Base-by-base conservation (phyloP, 1,139 yeast species). In the Zygoascus meyerae region DNA sequence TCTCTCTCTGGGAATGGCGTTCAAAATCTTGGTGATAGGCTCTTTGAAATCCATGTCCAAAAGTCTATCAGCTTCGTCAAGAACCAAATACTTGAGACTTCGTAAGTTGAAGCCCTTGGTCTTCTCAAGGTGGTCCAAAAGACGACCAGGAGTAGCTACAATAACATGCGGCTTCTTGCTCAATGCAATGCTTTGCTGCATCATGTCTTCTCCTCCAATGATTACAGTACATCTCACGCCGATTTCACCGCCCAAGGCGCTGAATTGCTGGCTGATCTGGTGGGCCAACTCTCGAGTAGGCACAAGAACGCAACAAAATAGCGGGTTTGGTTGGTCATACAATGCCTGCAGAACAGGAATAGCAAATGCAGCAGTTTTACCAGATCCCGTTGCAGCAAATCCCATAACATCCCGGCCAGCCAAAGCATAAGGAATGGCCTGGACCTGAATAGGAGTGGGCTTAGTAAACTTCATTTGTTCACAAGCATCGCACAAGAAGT, bases 141-240 rank as follows among this genome's bases (percentile, higher is more conserved):
- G 72, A 64, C 99, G 77, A 55, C 98, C 98, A 0, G 97, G 97
- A 0, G 99, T 92, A 17, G 97, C 97, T 49, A 92, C 95, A 47
- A 92, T 76, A 41, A 92, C 77, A 61, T 92, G 98, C 2, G 98
- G 98, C 62, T 87, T 89, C 55, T 95, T 77, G 83, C 87, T 84
- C 56, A 92, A 73, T 55, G 94, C 96, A 54, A 95, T 75, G 0
- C 97, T 94, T 67, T 92, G 99, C 59, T 89, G 95, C 94, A 92
- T 87, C 86, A 86, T 86, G 61, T 87, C 95, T 94, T 92, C 92
- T 54, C 99, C 99, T 56, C 98, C 98, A 36, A 92, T 96, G 53
- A 92, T 78, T 52, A 95, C 90, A 2, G 81, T 83, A 30, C 92
- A 75, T 58, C 95, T 73, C 36, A 90, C 75, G 0, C 98, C 98